Percentiles rank a stretch among this genome's conserved stretches.
These are phyloP conservation scores for Clonostachys solani DNA, from an alignment of 2,329 filamentous ascomycete genomes.

Conservation along the genomic window DNA sequence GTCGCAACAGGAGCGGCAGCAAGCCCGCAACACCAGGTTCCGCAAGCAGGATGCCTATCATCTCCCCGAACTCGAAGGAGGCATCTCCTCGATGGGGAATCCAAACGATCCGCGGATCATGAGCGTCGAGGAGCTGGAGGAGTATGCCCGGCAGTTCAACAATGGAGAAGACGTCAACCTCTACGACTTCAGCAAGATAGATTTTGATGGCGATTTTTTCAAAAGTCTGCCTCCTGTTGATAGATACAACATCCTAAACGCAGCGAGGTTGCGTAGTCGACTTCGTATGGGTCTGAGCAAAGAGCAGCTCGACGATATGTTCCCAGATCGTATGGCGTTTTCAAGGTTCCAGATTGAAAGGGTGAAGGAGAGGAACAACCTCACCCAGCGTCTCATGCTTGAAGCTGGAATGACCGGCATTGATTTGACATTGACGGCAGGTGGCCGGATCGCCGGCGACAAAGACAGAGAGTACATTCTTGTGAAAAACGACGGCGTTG, in stretches of 20 bases:
- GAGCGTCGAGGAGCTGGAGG: slow-evolving; percentile 89
- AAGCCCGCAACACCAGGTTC: slow-evolving; percentile 63
- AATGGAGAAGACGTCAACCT: slow-evolving; percentile 85
- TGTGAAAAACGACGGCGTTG: slow-evolving; percentile 90
- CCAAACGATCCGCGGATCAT: slow-evolving; percentile 94
- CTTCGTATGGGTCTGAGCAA: slow-evolving; percentile 95
- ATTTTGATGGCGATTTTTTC: slow-evolving; percentile 96
- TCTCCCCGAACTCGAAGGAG: slow-evolving; percentile 77
- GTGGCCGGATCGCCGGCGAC: slow-evolving; percentile 73
- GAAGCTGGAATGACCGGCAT: slow-evolving; percentile 84
- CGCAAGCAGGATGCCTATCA: slow-evolving; percentile 94
- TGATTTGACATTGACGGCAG: slow-evolving; percentile 63
- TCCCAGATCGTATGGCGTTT: slow-evolving; percentile 95
- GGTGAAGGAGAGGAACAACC: slow-evolving; percentile 85
- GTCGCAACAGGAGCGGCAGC: slow-evolving; percentile 68
- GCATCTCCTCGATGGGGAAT: slow-evolving; percentile 80
- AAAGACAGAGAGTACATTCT: slow-evolving; percentile 91
- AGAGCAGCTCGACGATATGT: slow-evolving; percentile 94
- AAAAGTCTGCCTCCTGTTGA: slow-evolving; percentile 84
- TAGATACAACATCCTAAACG: slow-evolving; percentile 96
- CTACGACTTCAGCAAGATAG: slow-evolving; percentile 98
- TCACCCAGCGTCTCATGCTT: slow-evolving; percentile 93
- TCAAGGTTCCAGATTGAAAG: slow-evolving; percentile 95
- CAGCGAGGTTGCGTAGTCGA: slow-evolving; percentile 80
- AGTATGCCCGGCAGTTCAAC: slow-evolving; percentile 90